phyloP scores from a whole-genome alignment of 108 stramenopile species.

The Aurantiochytrium sp. region DNA sequence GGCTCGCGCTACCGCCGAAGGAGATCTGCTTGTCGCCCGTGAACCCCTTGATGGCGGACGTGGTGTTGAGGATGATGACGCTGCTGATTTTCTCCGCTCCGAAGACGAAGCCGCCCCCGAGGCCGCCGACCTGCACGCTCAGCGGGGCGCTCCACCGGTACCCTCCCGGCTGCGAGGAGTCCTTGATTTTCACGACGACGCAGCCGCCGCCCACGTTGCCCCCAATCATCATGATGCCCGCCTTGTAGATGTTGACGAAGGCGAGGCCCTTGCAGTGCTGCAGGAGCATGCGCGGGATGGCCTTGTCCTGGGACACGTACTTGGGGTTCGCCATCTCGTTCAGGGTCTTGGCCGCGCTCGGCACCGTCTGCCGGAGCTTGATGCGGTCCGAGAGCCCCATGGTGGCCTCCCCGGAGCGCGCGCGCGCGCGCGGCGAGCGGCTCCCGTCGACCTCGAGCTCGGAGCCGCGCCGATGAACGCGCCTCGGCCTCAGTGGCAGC shows the following conservation, averaged over 20 bases:
- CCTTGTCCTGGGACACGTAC: slow-evolving; percentile 6
- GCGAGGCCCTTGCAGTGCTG: slow-evolving; percentile 24
- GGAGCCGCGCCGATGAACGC: too few relatives aligned
- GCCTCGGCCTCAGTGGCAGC: too few relatives aligned
- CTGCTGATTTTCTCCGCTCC: slow-evolving; percentile 27
- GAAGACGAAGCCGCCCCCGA: slow-evolving; percentile 27
- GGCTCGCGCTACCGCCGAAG: background rate
- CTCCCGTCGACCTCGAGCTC: too few relatives aligned
- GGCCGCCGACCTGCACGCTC: background rate
- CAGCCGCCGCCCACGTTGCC: slow-evolving; percentile 28
- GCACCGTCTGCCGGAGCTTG: slow-evolving; percentile 7
- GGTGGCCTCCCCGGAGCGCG: too few relatives aligned
- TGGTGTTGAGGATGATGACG: background rate
- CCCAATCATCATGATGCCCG: background rate
- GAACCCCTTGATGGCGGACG: slow-evolving; percentile 2
- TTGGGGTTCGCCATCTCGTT: slow-evolving; percentile 29
- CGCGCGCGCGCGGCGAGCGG: too few relatives aligned
- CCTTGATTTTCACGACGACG: background rate
- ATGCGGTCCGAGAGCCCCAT: background rate
- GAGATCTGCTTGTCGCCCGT: background rate
- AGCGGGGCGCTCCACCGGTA: slow-evolving; percentile 5
- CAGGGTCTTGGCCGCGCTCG: slow-evolving; percentile 10
- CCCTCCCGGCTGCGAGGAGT: background rate
- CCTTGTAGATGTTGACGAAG: slow-evolving; percentile 4
- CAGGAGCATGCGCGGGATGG: background rate